Base-by-base conservation (phyloP, 208 protist genomes). In the Leishmania lainsoni region DNA sequence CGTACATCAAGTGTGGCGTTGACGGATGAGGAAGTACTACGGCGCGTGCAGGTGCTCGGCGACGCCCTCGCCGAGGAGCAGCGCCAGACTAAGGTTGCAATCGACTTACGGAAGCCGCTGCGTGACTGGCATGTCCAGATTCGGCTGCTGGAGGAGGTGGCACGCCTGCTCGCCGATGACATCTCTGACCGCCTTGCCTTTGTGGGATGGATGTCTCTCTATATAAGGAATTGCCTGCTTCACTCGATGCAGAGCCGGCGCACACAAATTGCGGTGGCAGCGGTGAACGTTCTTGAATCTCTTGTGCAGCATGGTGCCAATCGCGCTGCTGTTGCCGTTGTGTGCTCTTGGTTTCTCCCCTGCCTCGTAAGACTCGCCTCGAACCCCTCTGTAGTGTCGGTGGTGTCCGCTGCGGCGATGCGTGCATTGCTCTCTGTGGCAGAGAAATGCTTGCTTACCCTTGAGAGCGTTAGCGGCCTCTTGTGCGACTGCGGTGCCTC, bases 331-430 rank as follows among this genome's bases (percentile, higher is more conserved):
- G 65, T 69, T 17, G 78, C 84, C 2, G 74, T 66, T 6, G 51
- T 87, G 35, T 86, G 87, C 69, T 83, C 77, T 73, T 93, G 91
- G 91, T 92, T 94, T 80, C 73, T 95, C 10, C 49, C 83, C 3
- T 74, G 86, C 4, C 70, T 95, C 10, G 49, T 93, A 32, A 54
- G 75, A 17, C n/a, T 87, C 17, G 90, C 92, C 16, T 77, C 80
- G 3, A 86, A 83, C 49, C 83, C 85, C 20, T 86, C 80, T 8
- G 66, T 39, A 2, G 66, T 79, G 5, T 83, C 81, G 17, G 54
- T 14, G 48, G 76, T 90, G 12, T 75, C 87, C 5, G 45, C 58
- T 0, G 75, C 87, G 26, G 91, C 92, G 0, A 42, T 71, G 54
- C 48, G 73, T 0, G 76, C 86, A 5, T 86, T 97, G 14, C 26